Conservation (phyloP, 495 filamentous ascomycete genomes). For the Aspergillus mulundensis region DNA sequence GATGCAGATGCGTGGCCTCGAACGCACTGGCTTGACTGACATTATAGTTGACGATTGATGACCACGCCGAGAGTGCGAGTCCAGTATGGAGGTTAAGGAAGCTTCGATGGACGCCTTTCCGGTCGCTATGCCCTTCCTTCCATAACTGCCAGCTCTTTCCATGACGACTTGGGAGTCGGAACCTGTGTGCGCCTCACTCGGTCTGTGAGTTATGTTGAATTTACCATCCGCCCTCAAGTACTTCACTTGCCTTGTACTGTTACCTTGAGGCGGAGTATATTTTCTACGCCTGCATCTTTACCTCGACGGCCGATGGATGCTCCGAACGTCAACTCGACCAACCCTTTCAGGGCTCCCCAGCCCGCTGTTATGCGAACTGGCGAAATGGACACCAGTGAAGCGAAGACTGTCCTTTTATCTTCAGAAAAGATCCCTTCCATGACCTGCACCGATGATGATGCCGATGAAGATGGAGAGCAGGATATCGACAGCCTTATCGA, state of each 20-base stretch:
- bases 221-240: not conserved
- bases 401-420: not conserved
- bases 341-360: not conserved
- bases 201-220: not conserved
- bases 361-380: not conserved
- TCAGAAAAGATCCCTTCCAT: slow-evolving; percentile 19
- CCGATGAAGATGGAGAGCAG: slow-evolving; percentile 64
- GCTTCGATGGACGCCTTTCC: not conserved
- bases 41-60: too few species aligned
- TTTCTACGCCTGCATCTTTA: slow-evolving; percentile 7
- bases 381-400: not conserved
- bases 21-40: too few species aligned
- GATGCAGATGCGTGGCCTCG: too few species aligned
- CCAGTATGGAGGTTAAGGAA: not conserved
- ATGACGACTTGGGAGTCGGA: not conserved
- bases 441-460: slow-evolving; percentile 26
- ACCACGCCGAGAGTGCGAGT: not conserved
- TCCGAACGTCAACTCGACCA: not conserved
- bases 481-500: slow-evolving; percentile 79
- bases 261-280: slow-evolving; percentile 2
- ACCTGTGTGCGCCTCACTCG: not conserved
- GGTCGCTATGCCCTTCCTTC: slow-evolving; percentile 1
- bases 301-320: not conserved
- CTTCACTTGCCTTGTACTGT: not conserved
- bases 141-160: not conserved